Evolutionary conservation across 257 asterid species (phyloP).

Genomic region (Plantago elongata): DNA sequence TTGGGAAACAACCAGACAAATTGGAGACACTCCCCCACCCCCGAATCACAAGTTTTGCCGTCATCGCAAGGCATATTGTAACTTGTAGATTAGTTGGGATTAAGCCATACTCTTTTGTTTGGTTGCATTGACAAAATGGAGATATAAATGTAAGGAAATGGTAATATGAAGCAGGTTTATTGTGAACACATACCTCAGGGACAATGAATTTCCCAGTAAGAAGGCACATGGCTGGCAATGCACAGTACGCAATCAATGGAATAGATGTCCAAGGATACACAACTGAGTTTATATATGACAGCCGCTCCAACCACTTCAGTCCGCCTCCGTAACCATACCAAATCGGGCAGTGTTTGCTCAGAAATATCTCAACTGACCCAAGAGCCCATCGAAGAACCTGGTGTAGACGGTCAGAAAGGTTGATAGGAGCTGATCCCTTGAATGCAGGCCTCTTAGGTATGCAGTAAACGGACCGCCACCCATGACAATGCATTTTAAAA

Average conservation of each 20-base stretch:
- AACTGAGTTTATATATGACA: slow-evolving; percentile 81
- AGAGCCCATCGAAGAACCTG: slow-evolving; percentile 98
- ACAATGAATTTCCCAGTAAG: slow-evolving; percentile 86
- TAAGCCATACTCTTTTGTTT: too few species aligned
- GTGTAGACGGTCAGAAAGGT: slow-evolving; percentile 90
- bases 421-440: slow-evolving; percentile 87
- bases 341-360: slow-evolving; percentile 87
- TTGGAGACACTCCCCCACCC: too few species aligned
- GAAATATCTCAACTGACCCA: slow-evolving; percentile 87
- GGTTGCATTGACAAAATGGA: too few species aligned
- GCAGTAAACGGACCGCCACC: slow-evolving; percentile 96
- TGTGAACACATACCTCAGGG: slow-evolving; percentile 59
- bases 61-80: too few species aligned
- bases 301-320: slow-evolving; percentile 65
- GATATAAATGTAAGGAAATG: not conserved
- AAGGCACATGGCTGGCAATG: slow-evolving; percentile 90
- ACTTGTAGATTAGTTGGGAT: too few species aligned
- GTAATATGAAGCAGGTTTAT: not conserved
- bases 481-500: slow-evolving; percentile 95
- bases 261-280: slow-evolving; percentile 89
- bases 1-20: not conserved
- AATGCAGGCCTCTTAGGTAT: slow-evolving; percentile 78
- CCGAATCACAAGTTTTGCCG: too few species aligned
- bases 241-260: slow-evolving; percentile 81
- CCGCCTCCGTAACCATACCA: slow-evolving; percentile 98